phyloP scores from a whole-genome alignment of 148 eudicot species.

The Agrostemma githago region DNA sequence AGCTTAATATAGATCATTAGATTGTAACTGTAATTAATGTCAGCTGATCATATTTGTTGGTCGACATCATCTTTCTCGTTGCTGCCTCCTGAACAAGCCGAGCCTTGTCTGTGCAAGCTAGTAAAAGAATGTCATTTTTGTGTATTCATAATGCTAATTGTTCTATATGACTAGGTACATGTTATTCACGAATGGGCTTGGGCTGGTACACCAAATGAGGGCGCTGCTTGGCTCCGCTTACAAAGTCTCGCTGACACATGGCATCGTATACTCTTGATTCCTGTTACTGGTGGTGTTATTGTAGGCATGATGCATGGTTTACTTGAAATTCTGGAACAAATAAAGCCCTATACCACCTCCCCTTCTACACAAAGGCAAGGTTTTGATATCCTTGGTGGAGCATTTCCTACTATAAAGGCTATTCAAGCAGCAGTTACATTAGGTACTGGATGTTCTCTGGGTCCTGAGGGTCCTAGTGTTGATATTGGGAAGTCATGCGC shows the following conservation, averaged over 20 bases:
- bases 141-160: neutral
- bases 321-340: constrained; percentile 79
- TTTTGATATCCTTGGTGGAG: constrained; percentile 56
- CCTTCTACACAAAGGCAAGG: constrained; percentile 60
- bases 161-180: constrained; percentile 51
- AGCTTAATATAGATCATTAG: too few relatives aligned
- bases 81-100: too few relatives aligned
- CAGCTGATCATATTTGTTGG: too few relatives aligned
- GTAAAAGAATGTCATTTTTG: too few relatives aligned
- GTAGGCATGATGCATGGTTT: constrained; percentile 96
- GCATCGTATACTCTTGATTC: constrained; percentile 88
- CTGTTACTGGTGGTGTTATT: constrained; percentile 87
- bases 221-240: constrained; percentile 97
- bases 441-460: constrained; percentile 94
- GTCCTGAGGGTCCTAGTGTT: constrained; percentile 98
- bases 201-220: constrained; percentile 98
- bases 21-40: too few relatives aligned
- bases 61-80: too few relatives aligned
- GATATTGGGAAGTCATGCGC: constrained; percentile 99
- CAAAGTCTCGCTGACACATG: constrained; percentile 92
- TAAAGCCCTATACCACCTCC: constrained; percentile 40
- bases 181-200: constrained; percentile 95
- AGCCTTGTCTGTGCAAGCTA: too few relatives aligned
- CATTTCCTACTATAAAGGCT: constrained; percentile 76
- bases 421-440: constrained; percentile 89